Base-by-base conservation (phyloP, 768 basidiomycete genomes). In the Coprinellus micaceus region DNA sequence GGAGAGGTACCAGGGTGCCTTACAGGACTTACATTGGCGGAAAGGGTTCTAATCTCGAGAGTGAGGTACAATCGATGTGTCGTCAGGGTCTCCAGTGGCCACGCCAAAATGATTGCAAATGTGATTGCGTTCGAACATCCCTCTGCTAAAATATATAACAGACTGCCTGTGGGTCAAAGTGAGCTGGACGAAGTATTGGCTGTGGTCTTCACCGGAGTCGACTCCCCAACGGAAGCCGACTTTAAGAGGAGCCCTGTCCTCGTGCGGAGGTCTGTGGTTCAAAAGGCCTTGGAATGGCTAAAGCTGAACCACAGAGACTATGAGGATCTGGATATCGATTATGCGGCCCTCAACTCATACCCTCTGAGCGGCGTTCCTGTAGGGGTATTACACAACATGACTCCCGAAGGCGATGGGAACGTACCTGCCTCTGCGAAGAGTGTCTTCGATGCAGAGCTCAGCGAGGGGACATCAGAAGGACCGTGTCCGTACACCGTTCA, bases 401-500 rank as follows among this genome's bases (percentile, higher is more conserved):
- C n/a, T 63, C 63, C 61, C 24, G 44, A 39, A 15, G 45, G 25
- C 30, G 43, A 33, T 6, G 54, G 60, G 37, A 54, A 56, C 21
- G 63, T 63, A 41, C 61, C 67, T 29, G 52, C 52, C 17, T 57
- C 67, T 19, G 68, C 65, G 45, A 67, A 58, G 11, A 60, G 60
- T n/a, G 65, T 65, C 56, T 63, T 64, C 1, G 50, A 66, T 62
- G 68, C 73, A 41, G 56, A 51, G 12, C 62, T 66, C 2, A 54
- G 57, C 2, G 67, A 73, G 26, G 70, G 73, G n/a, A 60, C 61
- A 13, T 44, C 57, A n/a, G 51, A 54, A 4, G 74, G 73, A 3
- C 51, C 56, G 6, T 77, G 75, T 60, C 64, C 74, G 0, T 76
- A 77, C 54, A 56, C 65, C 21, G 73, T 79, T 0, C 72, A 75